phyloP scores from a whole-genome alignment of 805 yeast species.

The Zygotorulaspora florentina region DNA sequence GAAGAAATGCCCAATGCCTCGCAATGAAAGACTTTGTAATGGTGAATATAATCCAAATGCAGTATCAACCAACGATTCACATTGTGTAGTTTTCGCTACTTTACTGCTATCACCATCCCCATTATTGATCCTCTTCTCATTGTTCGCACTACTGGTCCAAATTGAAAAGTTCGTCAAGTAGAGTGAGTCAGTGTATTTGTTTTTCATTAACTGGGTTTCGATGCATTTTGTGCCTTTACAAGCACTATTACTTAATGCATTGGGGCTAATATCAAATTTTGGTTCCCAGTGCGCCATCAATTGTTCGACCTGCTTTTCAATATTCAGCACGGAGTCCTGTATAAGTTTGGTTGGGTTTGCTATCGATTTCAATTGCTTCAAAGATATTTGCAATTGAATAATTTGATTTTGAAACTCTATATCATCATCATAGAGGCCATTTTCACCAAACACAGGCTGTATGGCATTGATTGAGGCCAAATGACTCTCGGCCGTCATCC shows the following conservation, averaged over 20 bases:
- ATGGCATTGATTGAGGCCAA: slow-evolving; percentile 3
- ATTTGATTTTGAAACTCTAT: slow-evolving; percentile 16
- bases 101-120: not conserved
- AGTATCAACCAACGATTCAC: slow-evolving; percentile 29
- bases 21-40: slow-evolving; percentile 26
- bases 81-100: slow-evolving; percentile 7
- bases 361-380: slow-evolving; percentile 17
- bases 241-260: not conserved
- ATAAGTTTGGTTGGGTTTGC: slow-evolving; percentile 10
- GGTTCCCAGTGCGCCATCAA: slow-evolving; percentile 23
- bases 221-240: slow-evolving; percentile 15
- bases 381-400: slow-evolving; percentile 13
- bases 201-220: slow-evolving; percentile 29
- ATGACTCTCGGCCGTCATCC: not conserved
- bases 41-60: slow-evolving; percentile 32
- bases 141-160: slow-evolving; percentile 15
- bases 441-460: slow-evolving; percentile 8
- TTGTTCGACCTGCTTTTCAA: slow-evolving; percentile 17
- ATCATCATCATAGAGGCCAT: slow-evolving; percentile 25
- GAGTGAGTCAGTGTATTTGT: slow-evolving; percentile 25
- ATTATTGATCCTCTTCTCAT: not conserved
- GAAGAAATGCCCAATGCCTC: slow-evolving; percentile 30
- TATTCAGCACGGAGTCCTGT: slow-evolving; percentile 14
- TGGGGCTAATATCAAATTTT: slow-evolving; percentile 13
- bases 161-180: slow-evolving; percentile 23